Conservation (phyloP, 495 filamentous ascomycete genomes). For the Neurospora hispaniola region DNA sequence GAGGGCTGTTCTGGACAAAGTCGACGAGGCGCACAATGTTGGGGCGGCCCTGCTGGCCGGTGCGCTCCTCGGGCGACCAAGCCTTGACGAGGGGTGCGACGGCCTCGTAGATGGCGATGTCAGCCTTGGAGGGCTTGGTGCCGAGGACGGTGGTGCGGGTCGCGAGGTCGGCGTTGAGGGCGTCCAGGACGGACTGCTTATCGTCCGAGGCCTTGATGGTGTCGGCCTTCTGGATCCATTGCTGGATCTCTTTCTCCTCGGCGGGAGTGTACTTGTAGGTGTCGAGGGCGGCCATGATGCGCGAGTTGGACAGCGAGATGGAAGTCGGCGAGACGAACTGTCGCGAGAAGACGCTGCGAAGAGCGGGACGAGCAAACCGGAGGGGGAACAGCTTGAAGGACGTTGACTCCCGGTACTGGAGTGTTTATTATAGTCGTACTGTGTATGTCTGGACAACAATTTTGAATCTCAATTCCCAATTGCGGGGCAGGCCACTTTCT, state of each 20-base stretch:
- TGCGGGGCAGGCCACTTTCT: conserved; percentile 3
- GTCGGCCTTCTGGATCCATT: conserved; percentile 70
- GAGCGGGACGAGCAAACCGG: conserved; percentile 32
- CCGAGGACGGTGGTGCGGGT: conserved; percentile 84
- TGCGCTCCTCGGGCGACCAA: conserved; percentile 81
- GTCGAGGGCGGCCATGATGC: conserved; percentile 53
- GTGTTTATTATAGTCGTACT: background rate
- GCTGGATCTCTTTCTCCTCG: conserved; percentile 75
- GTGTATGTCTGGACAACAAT: conserved; percentile 7
- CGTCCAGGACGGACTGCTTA: conserved; percentile 57
- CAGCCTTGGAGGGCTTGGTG: conserved; percentile 81
- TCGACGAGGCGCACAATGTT: conserved; percentile 87
- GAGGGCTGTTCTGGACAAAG: conserved; percentile 80
- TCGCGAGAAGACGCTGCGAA: conserved; percentile 29
- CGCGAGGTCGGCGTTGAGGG: conserved; percentile 77
- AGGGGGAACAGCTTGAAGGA: conserved; percentile 40
- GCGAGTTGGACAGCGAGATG: conserved; percentile 1
- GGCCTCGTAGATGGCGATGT: conserved; percentile 74
- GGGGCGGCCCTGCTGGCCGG: conserved; percentile 80
- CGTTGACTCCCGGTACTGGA: background rate
- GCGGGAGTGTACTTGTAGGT: conserved; percentile 56
- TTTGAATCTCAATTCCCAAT: conserved; percentile 10
- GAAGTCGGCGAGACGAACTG: conserved; percentile 3
- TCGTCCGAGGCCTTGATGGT: conserved; percentile 46
- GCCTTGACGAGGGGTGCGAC: conserved; percentile 66